phyloP scores from a whole-genome alignment of 768 basidiomycete species.

The Macrolepiota dolichaula region DNA sequence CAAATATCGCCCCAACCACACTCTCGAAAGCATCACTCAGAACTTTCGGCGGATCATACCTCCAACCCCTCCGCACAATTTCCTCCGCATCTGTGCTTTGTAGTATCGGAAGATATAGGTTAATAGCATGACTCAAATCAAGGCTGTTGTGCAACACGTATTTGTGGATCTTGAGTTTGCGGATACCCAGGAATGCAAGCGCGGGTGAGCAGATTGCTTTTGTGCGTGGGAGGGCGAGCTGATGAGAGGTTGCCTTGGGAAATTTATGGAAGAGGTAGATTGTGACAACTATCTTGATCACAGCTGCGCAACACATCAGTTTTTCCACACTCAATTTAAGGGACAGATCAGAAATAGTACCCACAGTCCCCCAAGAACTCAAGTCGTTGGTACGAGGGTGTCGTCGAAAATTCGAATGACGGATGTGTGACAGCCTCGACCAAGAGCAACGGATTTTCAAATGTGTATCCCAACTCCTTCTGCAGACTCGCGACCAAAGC shows the following conservation, averaged over 20 bases:
- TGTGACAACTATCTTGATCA: conserved; percentile 71
- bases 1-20: conserved; percentile 76
- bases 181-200: conserved; percentile 67
- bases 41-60: conserved; percentile 82
- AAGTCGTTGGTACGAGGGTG: conserved; percentile 76
- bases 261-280: conserved; percentile 69
- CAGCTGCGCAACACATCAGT: conserved; percentile 36
- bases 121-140: conserved; percentile 63
- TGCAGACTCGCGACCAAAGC: conserved; percentile 55
- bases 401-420: conserved; percentile 51
- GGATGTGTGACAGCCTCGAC: conserved; percentile 86
- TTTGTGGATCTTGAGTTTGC: conserved; percentile 63
- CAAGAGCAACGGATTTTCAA: conserved; percentile 59
- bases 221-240: conserved; percentile 68
- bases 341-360: conserved; percentile 18
- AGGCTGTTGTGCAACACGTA: conserved; percentile 66
- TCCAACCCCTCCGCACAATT: conserved; percentile 71
- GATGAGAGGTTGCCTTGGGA: conserved; percentile 68
- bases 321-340: neutral
- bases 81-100: conserved; percentile 52
- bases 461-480: conserved; percentile 64
- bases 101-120: conserved; percentile 57
- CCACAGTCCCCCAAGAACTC: conserved; percentile 90
- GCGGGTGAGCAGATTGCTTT: conserved; percentile 73
- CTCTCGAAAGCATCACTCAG: conserved; percentile 85